Conservation (phyloP, 306 rosid genomes). For the Mucuna pruriens region DNA sequence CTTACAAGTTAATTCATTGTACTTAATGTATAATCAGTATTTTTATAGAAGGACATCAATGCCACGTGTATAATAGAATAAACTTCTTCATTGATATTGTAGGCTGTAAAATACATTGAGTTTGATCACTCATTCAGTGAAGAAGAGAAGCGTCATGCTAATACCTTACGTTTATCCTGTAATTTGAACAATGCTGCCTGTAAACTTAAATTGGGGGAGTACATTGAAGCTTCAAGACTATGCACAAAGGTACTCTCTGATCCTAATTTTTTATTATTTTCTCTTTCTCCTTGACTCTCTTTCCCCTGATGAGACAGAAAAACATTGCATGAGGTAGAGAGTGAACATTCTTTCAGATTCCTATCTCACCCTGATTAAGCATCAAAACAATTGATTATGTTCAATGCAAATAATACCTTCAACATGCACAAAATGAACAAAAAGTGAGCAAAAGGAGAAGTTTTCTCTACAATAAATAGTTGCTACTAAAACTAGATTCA, state of each 20-base stretch:
- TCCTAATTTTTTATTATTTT: background rate
- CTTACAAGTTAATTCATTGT: background rate
- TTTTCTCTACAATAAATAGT: background rate
- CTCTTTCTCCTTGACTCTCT: background rate
- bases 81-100: slow-evolving; percentile 29
- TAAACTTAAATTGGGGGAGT: slow-evolving; percentile 59
- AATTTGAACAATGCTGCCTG: slow-evolving; percentile 71
- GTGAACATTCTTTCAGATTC: background rate
- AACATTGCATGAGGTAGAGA: slow-evolving; percentile 1
- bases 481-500: background rate
- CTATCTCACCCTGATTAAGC: background rate
- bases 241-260: slow-evolving; percentile 55
- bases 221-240: slow-evolving; percentile 54
- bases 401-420: background rate
- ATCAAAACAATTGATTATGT: background rate
- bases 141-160: slow-evolving; percentile 50
- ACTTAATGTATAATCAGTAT: background rate
- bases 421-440: background rate
- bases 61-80: background rate
- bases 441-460: background rate
- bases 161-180: slow-evolving; percentile 54
- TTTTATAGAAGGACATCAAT: background rate
- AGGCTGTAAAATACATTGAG: slow-evolving; percentile 60
- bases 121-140: slow-evolving; percentile 64
- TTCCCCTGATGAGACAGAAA: background rate